phyloP scores from a whole-genome alignment of 2,329 filamentous ascomycete genomes.

The Rachicladosporium sp. region DNA sequence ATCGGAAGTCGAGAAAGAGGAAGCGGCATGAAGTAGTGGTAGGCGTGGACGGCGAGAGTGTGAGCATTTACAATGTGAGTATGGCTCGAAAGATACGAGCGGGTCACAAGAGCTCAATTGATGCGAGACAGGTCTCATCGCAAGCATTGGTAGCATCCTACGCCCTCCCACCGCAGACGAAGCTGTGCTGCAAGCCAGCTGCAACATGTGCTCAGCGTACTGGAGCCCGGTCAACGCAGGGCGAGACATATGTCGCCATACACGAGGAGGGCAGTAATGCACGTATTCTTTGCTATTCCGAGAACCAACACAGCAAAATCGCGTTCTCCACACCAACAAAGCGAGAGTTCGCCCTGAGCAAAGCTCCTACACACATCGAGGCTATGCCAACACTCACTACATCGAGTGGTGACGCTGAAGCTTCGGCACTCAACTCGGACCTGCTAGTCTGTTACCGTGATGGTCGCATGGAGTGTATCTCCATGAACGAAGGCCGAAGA shows the following conservation, averaged over 20 bases:
- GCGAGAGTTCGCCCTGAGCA: no score
- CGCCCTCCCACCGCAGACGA: conserved; percentile 47
- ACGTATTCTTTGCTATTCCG: no score
- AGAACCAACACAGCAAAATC: no score
- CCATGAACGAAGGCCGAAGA: conserved; percentile 6
- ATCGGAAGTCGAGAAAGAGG: conserved; percentile 44
- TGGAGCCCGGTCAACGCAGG: not conserved
- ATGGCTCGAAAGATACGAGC: not conserved
- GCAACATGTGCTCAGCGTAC: no score
- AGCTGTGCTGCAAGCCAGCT: conserved; percentile 41
- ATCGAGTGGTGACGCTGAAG: no score
- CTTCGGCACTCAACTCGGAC: not conserved
- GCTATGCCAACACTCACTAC: no score
- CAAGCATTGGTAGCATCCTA: conserved; percentile 49
- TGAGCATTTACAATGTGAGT: conserved; percentile 51
- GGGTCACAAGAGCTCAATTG: no score
- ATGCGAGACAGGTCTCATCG: conserved; percentile 41
- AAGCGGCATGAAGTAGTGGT: conserved; percentile 51
- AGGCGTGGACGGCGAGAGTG: conserved; percentile 47
- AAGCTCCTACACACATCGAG: no score
- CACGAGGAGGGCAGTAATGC: no score
- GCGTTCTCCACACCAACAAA: no score
- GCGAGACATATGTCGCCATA: no score
- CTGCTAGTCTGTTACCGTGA: conserved; percentile 19
- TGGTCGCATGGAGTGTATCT: conserved; percentile 19